A percentile compares a stretch with the other conserved stretches of the same genome.
Conservation (phyloP, 352 stramenopile species). For the Phytophthora uliginosa region DNA sequence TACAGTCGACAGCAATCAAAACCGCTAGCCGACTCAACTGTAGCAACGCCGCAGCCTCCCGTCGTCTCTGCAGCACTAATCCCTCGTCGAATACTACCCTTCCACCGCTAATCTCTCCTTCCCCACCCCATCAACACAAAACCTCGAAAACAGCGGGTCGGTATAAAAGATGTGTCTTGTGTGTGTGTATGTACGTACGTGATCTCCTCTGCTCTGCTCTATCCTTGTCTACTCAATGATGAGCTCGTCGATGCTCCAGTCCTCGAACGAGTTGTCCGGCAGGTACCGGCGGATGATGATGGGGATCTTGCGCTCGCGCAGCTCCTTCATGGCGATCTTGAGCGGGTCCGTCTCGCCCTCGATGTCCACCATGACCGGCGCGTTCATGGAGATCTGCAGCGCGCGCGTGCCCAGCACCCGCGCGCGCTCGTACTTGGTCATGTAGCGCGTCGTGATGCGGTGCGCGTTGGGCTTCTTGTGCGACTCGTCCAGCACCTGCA, state of each 20-base stretch:
- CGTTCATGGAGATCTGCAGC: constrained; percentile 99
- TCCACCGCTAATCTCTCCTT: not conserved
- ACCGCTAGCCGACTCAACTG: not conserved
- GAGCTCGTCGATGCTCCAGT: constrained; percentile 99
- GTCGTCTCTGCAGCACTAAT: constrained; percentile 4
- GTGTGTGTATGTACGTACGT: not conserved
- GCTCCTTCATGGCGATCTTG: constrained; percentile 99
- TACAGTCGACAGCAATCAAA: not conserved
- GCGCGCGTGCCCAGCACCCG: constrained; percentile 98
- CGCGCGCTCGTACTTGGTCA: constrained; percentile 99
- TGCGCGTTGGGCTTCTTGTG: constrained; percentile 89
- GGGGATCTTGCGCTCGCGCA: constrained; percentile 99
- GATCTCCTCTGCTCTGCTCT: not conserved
- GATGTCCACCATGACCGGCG: constrained; percentile 97
- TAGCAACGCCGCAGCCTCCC: not conserved
- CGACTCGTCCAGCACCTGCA: constrained; percentile 87
- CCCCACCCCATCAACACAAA: not conserved
- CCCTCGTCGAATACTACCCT: constrained; percentile 16
- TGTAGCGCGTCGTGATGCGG: constrained; percentile 98
- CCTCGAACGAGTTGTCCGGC: constrained; percentile 99
- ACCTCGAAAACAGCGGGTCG: not conserved
- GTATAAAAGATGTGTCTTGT: constrained; percentile 21
- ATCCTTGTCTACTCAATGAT: constrained; percentile 96
- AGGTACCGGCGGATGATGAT: constrained; percentile 99
- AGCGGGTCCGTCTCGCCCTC: constrained; percentile 99